phyloP scores from a whole-genome alignment of 768 basidiomycete species.

The Tephrocybe sp. region DNA sequence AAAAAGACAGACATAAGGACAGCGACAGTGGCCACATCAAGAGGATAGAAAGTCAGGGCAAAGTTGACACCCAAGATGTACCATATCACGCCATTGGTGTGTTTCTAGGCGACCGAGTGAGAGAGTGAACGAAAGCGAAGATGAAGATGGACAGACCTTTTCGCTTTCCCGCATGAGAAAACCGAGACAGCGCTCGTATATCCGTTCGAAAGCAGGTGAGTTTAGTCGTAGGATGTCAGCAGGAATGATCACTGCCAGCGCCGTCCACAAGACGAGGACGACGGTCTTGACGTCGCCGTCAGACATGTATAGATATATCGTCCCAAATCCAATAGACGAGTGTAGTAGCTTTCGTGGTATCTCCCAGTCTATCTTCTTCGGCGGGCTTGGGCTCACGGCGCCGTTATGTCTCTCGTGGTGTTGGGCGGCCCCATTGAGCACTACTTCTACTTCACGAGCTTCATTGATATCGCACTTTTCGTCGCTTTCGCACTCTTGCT shows the following conservation, averaged over 20 bases:
- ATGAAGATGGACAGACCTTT: constrained; percentile 47
- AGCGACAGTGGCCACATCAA: constrained; percentile 86
- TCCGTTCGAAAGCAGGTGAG: constrained; percentile 57
- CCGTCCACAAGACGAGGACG: constrained; percentile 58
- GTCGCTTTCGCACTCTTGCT: constrained; percentile 29
- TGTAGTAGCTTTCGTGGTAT: constrained; percentile 87
- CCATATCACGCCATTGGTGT: constrained; percentile 86
- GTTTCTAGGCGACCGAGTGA: constrained; percentile 37
- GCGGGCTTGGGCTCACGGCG: neutral
- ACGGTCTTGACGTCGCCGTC: constrained; percentile 66
- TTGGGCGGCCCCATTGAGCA: constrained; percentile 11
- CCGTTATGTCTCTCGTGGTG: constrained; percentile 5
- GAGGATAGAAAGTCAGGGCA: constrained; percentile 71
- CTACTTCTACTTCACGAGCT: constrained; percentile 25
- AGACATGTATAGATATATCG: constrained; percentile 38
- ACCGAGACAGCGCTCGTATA: constrained; percentile 72
- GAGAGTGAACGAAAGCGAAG: neutral
- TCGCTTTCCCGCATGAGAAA: constrained; percentile 91
- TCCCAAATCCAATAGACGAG: constrained; percentile 70
- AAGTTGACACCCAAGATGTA: constrained; percentile 86
- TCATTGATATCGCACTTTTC: constrained; percentile 24
- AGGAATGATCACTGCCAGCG: constrained; percentile 66
- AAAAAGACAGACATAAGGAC: constrained; percentile 72
- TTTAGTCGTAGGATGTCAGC: constrained; percentile 74
- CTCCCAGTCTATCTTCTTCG: constrained; percentile 72